phyloP scores from a whole-genome alignment of 352 stramenopile species.

The Pythium dissotocum region DNA sequence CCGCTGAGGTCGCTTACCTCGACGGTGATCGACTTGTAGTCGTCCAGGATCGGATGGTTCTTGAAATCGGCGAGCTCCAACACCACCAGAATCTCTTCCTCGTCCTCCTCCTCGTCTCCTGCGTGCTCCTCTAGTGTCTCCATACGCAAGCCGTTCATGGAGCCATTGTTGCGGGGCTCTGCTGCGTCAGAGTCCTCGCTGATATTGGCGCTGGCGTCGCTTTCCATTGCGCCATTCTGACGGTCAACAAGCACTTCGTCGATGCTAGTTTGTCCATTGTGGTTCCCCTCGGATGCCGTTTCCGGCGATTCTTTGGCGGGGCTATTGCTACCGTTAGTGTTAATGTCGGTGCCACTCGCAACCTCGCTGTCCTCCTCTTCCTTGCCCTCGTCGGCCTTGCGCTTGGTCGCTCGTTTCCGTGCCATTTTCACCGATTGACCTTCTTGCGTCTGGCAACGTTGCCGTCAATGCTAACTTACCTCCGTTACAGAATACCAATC shows the following conservation, averaged over 20 bases:
- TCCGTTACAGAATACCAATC: constrained; percentile 14
- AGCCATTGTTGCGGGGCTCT: background rate
- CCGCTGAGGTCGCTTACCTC: constrained; percentile 38
- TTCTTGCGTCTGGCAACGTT: background rate
- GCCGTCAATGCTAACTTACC: background rate
- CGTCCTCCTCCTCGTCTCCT: constrained; percentile 43
- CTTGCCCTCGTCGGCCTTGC: constrained; percentile 1
- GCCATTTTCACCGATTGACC: background rate
- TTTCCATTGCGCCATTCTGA: background rate
- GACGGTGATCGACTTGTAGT: constrained; percentile 60
- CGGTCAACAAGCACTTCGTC: background rate
- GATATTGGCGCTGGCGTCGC: background rate
- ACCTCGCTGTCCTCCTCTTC: background rate
- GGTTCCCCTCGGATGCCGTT: background rate
- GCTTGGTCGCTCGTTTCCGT: constrained; percentile 7
- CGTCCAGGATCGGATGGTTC: constrained; percentile 76
- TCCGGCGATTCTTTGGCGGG: background rate
- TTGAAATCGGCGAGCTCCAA: constrained; percentile 81
- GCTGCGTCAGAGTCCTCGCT: background rate
- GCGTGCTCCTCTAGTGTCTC: background rate
- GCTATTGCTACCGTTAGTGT: background rate
- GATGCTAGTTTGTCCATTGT: background rate
- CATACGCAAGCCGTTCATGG: background rate
- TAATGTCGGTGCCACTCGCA: background rate
- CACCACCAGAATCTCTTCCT: constrained; percentile 72